Base-by-base conservation (phyloP, 441 rosid species). In the Raphanus hybrid region DNA sequence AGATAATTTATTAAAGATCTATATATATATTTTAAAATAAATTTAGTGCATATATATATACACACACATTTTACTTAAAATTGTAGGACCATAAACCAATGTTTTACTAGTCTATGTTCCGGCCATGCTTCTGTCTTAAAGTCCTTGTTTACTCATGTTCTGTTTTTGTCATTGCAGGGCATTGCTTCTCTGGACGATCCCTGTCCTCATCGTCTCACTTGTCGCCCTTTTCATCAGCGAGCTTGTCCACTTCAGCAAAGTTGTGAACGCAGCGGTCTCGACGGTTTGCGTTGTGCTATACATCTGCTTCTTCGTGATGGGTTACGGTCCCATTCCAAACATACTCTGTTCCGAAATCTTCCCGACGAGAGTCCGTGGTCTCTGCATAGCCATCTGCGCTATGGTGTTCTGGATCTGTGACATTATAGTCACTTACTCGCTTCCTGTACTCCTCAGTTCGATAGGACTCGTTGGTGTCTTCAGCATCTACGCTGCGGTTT, bases 291-390 rank as follows among this genome's bases (percentile, higher is more conserved):
- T 90, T 3, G 75, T 90, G 29, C 72, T 88, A 48, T 90, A 90
- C 86, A 83, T 88, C 89, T 90, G 92, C 84, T 82, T 84, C 88
- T 90, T 90, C 61, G 90, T 29, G 34, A 29, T 29, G 34, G 34
- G 34, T 29, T 29, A 29, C 34, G 34, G 34, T 29, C 34, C 34
- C 34, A 29, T 29, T 29, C 34, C 34, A 29, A 29, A 29, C 34
- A 29, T 29, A 29, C 34, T 29, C 34, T 29, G 34, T 29, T 29
- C 34, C 5, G 34, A 29, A 4, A 90, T 90, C 77, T 90, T 90
- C 82, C 95, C 95, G 2, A 90, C 92, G 20, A 83, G 91, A 77
- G 92, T 90, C 64, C 92, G 95, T 12, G 95, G 95, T 50, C 86
- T 89, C 64, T 89, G 93, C 77, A 85, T 89, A 12, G 86, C 93